phyloP scores from a whole-genome alignment of 1,284 basidiomycete species.

The Lentinus polychrous region DNA sequence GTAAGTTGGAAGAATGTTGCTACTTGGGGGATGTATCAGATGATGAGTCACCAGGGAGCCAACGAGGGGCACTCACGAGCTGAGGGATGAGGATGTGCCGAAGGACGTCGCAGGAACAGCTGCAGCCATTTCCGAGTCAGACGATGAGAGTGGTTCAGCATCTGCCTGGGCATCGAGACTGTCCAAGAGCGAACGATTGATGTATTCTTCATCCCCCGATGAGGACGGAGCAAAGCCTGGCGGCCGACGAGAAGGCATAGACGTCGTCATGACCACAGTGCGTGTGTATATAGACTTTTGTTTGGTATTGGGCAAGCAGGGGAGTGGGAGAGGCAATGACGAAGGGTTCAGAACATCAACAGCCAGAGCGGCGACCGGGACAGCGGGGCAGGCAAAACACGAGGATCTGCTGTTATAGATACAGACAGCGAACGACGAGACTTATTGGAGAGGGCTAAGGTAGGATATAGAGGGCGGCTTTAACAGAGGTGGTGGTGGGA shows the following conservation, averaged over 20 bases:
- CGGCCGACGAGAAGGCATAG: conserved; percentile 32
- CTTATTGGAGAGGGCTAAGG: conserved; percentile 22
- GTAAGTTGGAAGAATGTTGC: conserved; percentile 24
- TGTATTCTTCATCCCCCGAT: conserved; percentile 68
- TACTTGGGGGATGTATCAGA: conserved; percentile 33
- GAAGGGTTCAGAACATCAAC: conserved; percentile 28
- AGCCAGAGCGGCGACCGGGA: conserved; percentile 24
- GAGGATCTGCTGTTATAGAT: conserved; percentile 23
- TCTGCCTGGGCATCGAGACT: conserved; percentile 74
- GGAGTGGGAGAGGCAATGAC: conserved; percentile 15
- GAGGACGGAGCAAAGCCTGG: conserved; percentile 24
- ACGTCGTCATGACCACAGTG: conserved; percentile 54
- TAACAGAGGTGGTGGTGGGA: conserved; percentile 14
- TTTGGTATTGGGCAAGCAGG: conserved; percentile 7
- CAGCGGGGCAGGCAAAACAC: conserved; percentile 22
- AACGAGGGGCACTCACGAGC: conserved; percentile 44
- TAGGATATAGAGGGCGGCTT: conserved; percentile 17
- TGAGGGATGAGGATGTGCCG: conserved; percentile 41
- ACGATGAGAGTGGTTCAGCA: conserved; percentile 55
- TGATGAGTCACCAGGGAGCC: conserved; percentile 35
- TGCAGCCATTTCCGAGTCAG: conserved; percentile 43
- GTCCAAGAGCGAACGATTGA: conserved; percentile 75
- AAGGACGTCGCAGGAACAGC: conserved; percentile 35
- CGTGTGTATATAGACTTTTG: conserved; percentile 12
- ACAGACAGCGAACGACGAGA: conserved; percentile 25